Evolutionary conservation across 306 rosid species (phyloP).

Genomic region (Rubus idaeus): DNA sequence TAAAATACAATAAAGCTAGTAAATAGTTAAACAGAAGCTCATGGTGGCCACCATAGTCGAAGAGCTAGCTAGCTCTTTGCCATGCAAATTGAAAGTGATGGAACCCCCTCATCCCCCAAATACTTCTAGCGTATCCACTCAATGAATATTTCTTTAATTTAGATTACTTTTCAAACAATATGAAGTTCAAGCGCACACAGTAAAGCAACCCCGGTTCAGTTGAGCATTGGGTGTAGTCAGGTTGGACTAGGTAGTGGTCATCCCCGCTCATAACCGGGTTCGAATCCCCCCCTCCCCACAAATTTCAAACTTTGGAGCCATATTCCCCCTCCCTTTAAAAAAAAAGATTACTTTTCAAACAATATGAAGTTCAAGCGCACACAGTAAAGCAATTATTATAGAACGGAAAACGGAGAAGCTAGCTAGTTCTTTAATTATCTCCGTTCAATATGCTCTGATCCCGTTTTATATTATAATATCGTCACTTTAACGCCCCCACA

Average conservation of each 20-base stretch:
- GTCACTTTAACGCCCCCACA: conserved; percentile 4
- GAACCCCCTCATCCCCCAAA: background rate
- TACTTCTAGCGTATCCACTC: background rate
- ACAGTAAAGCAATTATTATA: too few relatives aligned
- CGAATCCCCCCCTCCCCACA: too few relatives aligned
- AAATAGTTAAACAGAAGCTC: background rate
- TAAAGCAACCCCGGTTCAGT: too few relatives aligned
- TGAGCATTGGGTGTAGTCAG: too few relatives aligned
- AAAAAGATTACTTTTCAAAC: background rate
- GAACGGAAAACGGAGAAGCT: too few relatives aligned
- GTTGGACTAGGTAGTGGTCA: too few relatives aligned
- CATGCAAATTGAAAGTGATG: background rate
- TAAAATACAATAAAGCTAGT: background rate
- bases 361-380: background rate
- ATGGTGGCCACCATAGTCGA: background rate
- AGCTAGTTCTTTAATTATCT: background rate
- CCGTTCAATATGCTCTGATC: background rate
- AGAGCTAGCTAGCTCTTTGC: background rate
- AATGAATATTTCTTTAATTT: background rate
- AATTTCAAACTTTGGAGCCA: too few relatives aligned
- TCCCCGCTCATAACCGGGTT: too few relatives aligned
- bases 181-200: background rate
- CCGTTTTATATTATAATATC: background rate
- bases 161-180: background rate
- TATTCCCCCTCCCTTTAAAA: too few relatives aligned